Evolutionary conservation across 768 basidiomycete species (phyloP).

Genomic region (Trametes punicea): DNA sequence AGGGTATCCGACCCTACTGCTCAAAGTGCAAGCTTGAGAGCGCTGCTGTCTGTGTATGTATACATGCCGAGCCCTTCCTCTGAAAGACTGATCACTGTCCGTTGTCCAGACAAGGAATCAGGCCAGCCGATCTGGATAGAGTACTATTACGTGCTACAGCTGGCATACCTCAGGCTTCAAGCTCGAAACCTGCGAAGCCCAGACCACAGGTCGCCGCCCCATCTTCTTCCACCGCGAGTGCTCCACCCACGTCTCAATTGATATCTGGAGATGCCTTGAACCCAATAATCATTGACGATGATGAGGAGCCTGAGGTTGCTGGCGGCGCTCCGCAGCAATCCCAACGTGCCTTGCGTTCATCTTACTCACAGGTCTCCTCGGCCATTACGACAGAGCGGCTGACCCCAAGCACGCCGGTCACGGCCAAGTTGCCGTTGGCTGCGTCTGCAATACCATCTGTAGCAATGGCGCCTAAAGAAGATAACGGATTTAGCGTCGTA

Average conservation of each 20-base stretch:
- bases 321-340: background rate
- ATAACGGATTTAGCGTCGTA: background rate
- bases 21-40: constrained; percentile 7
- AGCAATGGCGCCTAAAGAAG: background rate
- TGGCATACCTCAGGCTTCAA: background rate
- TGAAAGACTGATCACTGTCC: background rate
- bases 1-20: constrained; percentile 18
- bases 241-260: background rate
- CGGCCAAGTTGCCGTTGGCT: background rate
- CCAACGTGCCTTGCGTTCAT: background rate
- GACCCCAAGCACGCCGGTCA: background rate
- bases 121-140: constrained; percentile 5
- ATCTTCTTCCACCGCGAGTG: background rate
- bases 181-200: background rate
- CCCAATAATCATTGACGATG: constrained; percentile 13
- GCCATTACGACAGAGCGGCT: background rate
- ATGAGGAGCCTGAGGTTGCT: background rate
- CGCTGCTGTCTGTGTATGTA: constrained; percentile 16
- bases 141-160: constrained; percentile 6
- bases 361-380: background rate
- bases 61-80: no score
- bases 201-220: no score
- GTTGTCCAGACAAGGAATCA: constrained; percentile 19
- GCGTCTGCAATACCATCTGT: background rate
- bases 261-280: background rate